Conservation (phyloP, 345 rosid genomes). For the Physaria fendleri region DNA sequence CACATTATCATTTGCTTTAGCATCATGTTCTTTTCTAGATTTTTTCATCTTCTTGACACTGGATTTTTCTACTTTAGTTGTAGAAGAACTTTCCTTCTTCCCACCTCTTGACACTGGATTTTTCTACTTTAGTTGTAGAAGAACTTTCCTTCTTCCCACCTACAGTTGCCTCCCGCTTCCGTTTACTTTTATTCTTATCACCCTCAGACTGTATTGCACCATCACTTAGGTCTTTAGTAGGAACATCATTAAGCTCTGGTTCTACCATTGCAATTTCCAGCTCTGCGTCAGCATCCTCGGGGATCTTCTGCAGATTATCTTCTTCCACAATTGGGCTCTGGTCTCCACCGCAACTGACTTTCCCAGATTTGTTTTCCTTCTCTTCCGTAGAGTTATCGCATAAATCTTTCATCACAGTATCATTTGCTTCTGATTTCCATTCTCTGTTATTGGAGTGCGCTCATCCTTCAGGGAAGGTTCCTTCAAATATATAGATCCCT, state of each 20-base stretch:
- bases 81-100: conserved; percentile 28
- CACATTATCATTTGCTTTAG: conserved; percentile 9
- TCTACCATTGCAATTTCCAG: conserved; percentile 15
- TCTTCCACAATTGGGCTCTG: conserved; percentile 14
- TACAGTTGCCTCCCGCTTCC: conserved; percentile 13
- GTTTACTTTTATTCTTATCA: conserved; percentile 20
- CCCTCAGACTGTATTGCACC: conserved; percentile 13
- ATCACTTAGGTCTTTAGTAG: conserved; percentile 13
- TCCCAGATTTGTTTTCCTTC: conserved; percentile 37
- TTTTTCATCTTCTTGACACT: conserved; percentile 17
- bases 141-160: conserved; percentile 29
- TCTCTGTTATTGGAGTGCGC: conserved; percentile 13
- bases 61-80: conserved; percentile 25
- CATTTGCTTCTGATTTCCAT: conserved; percentile 26
- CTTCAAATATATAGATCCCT: conserved; percentile 54
- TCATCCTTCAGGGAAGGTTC: conserved; percentile 31
- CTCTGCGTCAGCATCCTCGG: conserved; percentile 15
- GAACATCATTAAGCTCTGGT: conserved; percentile 10
- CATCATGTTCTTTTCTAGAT: conserved; percentile 21
- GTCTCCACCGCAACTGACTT: conserved; percentile 20
- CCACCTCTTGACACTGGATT: conserved; percentile 23
- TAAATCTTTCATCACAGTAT: conserved; percentile 1
- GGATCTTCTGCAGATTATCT: conserved; percentile 25
- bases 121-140: conserved; percentile 26
- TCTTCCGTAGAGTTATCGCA: conserved; percentile 28